Percentiles rank a stretch among this genome's conserved stretches.
phyloP scores from a whole-genome alignment of 1,284 basidiomycete species.

The Leucoagaricus sp. region DNA sequence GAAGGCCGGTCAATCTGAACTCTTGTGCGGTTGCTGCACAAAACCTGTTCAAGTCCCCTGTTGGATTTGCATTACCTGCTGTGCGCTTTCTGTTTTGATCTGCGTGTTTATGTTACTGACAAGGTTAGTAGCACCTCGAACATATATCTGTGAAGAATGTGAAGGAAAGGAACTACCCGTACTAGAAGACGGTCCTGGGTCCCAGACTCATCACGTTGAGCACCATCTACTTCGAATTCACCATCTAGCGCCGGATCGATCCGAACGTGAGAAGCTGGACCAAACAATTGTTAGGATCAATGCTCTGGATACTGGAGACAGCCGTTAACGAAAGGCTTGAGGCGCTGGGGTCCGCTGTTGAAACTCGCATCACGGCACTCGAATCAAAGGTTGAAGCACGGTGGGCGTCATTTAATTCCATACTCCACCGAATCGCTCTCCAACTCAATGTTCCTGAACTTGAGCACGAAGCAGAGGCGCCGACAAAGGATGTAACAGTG shows the following conservation, averaged over 20 bases:
- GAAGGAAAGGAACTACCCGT: neutral
- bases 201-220: neutral
- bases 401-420: too few relatives aligned
- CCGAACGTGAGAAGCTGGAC: neutral
- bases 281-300: neutral
- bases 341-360: too few relatives aligned
- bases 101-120: neutral
- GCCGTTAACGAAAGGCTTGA: neutral
- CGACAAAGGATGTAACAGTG: too few relatives aligned
- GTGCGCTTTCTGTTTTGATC: neutral
- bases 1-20: neutral
- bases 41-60: constrained; percentile 15
- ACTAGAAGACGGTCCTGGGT: constrained; percentile 2
- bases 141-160: constrained; percentile 11
- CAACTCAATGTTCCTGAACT: too few relatives aligned
- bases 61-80: constrained; percentile 16
- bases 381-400: too few relatives aligned
- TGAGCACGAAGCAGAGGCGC: too few relatives aligned
- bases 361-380: too few relatives aligned
- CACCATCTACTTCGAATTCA: constrained; percentile 7
- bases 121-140: constrained; percentile 6
- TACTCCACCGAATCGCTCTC: too few relatives aligned
- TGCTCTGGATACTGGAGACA: neutral
- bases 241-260: neutral
- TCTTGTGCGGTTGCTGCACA: constrained; percentile 12